These are phyloP conservation scores for Chamaenerion angustifolium DNA, from an alignment of 345 rosid genomes.

Conservation along the genomic window DNA sequence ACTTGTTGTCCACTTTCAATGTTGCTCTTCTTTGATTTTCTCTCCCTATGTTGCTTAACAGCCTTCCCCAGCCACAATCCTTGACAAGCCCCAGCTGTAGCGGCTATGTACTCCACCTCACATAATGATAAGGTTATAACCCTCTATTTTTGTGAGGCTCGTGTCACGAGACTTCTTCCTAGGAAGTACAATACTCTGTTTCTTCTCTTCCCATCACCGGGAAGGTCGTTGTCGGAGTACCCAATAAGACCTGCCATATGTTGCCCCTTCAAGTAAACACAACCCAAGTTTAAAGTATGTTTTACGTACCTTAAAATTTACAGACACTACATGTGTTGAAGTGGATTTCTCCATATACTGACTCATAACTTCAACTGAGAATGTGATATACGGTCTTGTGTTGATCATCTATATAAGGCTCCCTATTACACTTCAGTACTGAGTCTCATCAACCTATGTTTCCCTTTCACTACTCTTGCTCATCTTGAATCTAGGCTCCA, in stretches of 20 bases:
- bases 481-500: background rate
- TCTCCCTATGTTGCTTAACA: background rate
- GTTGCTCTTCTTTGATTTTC: background rate
- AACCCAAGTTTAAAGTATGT: background rate
- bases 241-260: background rate
- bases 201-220: conserved; percentile 6
- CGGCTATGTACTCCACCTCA: conserved; percentile 3
- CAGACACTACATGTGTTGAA: no score
- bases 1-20: conserved; percentile 4
- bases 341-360: no score
- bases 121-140: conserved; percentile 5
- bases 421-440: conserved; percentile 1
- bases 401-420: no score
- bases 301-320: background rate
- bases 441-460: background rate
- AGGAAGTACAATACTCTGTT: conserved; percentile 2
- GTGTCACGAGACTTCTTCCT: background rate
- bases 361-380: no score
- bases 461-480: background rate
- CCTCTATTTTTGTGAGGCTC: conserved; percentile 5
- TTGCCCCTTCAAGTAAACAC: no score
- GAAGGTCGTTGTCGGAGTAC: background rate
- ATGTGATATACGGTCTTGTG: conserved; percentile 5
- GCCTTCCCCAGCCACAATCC: conserved; percentile 2
- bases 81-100: conserved; percentile 5